Evolutionary conservation across 192 early-diverging fungal species (phyloP), one percentile per base, ranked within the genome.

Genomic region (Coemansia sp.): DNA sequence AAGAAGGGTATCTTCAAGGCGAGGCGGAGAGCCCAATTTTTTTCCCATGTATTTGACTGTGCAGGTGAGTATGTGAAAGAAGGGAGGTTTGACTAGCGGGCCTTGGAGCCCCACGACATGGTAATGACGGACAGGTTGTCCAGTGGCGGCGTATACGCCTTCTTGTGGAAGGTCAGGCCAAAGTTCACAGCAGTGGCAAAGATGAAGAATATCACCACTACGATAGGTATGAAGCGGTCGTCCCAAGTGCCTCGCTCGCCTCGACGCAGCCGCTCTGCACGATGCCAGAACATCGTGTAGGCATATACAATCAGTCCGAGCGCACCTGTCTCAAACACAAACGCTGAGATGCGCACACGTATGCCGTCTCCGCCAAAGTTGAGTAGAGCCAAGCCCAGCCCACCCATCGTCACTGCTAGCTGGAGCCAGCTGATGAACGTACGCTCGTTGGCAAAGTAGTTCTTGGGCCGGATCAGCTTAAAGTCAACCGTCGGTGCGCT

Each of bases 361-460:
- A 80, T 73, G 24, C 75, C 72, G 50, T 29, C 58, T 69, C 74
- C 70, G 65, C 89, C 90, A 79, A 91, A 91, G 71, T 88, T 92
- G 32, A 89, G 68, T 31, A 92, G 77, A 67, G 85, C 89, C 69
- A 90, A 74, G 9, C 87, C 91, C 36, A 90, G 86, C 12, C 84
- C 85, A 24, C 88, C 87, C 38, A 90, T 77, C 22, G 89, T 71
- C 51, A 87, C 84, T 24, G 89, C 86, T 62, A 93, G 87, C 62
- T 88, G 91, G 56, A 92, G 80, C 92, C 92, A 95, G 44, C 87
- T 77, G 75, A 95, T 85, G 65, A 92, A 93, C 1, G 94, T 95
- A 60, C 94, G 87, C 80, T 95, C 94, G 78, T 95, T 95, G 38
- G 93, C 91, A 80, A 95, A 94, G 77, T 92, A 93, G 55, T 89